phyloP scores from a whole-genome alignment of 2,329 filamentous ascomycete species.

The Cladosporium sp. region DNA sequence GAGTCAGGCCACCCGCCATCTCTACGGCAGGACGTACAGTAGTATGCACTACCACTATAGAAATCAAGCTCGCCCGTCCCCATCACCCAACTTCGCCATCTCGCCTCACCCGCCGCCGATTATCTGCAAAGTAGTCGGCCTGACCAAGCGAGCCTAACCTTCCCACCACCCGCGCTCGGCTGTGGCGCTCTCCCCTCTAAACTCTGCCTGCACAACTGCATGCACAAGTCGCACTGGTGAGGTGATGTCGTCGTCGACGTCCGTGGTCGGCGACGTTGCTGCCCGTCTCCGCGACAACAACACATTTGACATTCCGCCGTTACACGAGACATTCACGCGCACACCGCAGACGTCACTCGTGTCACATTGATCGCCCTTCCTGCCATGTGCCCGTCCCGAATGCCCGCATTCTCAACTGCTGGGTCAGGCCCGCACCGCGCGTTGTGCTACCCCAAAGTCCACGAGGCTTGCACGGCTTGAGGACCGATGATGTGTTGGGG shows the following conservation, averaged over 20 bases:
- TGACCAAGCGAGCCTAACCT: neutral
- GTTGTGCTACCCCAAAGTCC: neutral
- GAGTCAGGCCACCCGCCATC: neutral
- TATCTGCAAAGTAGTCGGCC: neutral
- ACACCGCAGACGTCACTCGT: constrained; percentile 5
- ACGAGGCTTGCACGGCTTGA: constrained; percentile 4
- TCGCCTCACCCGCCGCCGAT: neutral
- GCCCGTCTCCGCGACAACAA: constrained; percentile 6
- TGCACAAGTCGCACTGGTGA: too few species aligned
- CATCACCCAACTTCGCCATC: neutral
- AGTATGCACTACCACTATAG: too few species aligned
- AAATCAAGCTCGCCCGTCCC: neutral
- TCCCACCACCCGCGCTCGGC: neutral
- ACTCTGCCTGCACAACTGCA: neutral
- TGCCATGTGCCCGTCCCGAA: neutral
- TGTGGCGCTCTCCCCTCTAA: neutral
- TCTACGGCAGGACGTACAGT: too few species aligned
- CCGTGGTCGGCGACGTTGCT: neutral
- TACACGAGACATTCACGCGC: neutral
- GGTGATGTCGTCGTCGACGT: too few species aligned
- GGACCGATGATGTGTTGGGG: neutral
- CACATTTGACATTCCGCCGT: neutral
- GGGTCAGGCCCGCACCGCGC: neutral
- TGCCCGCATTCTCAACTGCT: neutral
- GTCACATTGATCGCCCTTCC: neutral